These are phyloP conservation scores for Leishmania mexicana DNA, from an alignment of 208 protist species.

Conservation along the genomic window DNA sequence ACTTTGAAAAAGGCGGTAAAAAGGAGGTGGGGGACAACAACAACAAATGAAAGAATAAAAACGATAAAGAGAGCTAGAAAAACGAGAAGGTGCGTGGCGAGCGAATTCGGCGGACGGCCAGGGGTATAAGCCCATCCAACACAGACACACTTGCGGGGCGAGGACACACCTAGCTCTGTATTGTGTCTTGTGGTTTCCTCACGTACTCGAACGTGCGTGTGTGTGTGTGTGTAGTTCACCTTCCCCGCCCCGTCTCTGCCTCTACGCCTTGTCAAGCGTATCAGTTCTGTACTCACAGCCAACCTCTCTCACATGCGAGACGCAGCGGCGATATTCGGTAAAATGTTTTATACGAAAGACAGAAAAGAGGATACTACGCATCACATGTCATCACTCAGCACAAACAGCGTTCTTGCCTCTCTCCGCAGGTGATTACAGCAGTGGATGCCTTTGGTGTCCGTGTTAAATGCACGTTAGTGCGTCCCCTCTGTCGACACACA, in stretches of 20 bases:
- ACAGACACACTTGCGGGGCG: neutral
- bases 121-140: neutral
- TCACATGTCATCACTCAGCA: neutral
- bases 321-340: neutral
- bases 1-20: conserved; percentile 7
- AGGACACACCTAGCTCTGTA: too few species aligned
- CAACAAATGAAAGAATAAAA: conserved; percentile 10
- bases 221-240: neutral
- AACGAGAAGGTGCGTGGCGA: neutral
- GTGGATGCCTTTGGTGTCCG: neutral
- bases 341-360: neutral
- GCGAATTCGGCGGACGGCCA: neutral
- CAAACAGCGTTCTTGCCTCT: neutral
- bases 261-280: neutral
- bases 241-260: neutral
- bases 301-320: neutral
- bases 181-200: neutral
- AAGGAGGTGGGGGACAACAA: neutral
- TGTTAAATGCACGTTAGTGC: neutral
- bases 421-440: neutral
- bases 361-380: neutral
- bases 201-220: neutral
- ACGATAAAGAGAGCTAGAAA: conserved; percentile 25
- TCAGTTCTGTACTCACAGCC: neutral
- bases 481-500: neutral